These are phyloP conservation scores for Prunus kanzakura DNA, from an alignment of 306 rosid genomes.

Conservation along the genomic window DNA sequence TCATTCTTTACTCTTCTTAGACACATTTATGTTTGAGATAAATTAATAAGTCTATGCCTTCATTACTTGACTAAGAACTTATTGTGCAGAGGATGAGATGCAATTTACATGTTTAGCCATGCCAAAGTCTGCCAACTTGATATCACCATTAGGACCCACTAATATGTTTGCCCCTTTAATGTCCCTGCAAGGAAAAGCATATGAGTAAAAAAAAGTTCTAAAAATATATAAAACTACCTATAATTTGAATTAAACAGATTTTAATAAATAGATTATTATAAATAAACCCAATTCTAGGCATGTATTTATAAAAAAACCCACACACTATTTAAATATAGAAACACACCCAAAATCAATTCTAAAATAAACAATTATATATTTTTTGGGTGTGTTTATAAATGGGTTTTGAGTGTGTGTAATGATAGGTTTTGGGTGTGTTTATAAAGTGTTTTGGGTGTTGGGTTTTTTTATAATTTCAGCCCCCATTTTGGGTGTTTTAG, in stretches of 20 bases:
- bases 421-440: no score
- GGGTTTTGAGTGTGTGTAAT: no score
- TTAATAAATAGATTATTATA: background rate
- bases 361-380: no score
- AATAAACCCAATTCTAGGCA: no score
- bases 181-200: slow-evolving; percentile 64
- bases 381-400: no score
- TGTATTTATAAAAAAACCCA: no score
- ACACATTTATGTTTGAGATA: background rate
- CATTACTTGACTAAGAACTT: slow-evolving; percentile 24
- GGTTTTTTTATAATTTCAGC: no score
- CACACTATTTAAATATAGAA: no score
- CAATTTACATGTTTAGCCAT: slow-evolving; percentile 91
- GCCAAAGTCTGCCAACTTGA: slow-evolving; percentile 98
- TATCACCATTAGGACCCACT: slow-evolving; percentile 90
- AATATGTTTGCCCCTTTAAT: slow-evolving; percentile 98
- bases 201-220: background rate
- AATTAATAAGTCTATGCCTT: background rate
- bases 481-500: no score
- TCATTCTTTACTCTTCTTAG: background rate
- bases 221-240: slow-evolving; percentile 1
- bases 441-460: no score
- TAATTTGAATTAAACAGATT: background rate
- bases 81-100: slow-evolving; percentile 25
- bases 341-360: no score